These are phyloP conservation scores for Dendrobium chrysotoxum DNA, from an alignment of 106 monocot genomes.

Conservation along the genomic window DNA sequence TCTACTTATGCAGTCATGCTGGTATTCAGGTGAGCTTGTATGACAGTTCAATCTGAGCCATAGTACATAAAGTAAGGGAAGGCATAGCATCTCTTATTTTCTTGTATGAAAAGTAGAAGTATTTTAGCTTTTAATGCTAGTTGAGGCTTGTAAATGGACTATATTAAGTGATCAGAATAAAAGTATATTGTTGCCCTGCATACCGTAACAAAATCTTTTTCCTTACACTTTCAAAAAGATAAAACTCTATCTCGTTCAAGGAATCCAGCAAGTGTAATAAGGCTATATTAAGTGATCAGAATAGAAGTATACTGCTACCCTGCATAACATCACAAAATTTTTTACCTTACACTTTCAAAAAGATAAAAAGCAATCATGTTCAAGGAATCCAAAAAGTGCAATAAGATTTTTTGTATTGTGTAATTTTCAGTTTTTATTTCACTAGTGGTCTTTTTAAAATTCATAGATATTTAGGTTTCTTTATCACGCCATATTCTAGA, in stretches of 20 bases:
- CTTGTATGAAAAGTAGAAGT: not conserved
- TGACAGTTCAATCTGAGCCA: conserved; percentile 2
- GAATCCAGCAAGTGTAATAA: not conserved
- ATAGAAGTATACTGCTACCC: not conserved
- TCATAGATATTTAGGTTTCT: not conserved
- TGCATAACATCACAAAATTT: not conserved
- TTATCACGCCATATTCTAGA: not conserved
- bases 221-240: not conserved
- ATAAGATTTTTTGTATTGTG: not conserved
- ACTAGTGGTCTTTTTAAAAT: not conserved
- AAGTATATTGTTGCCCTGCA: not conserved
- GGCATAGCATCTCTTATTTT: not conserved
- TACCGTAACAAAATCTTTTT: not conserved
- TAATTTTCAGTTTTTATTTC: too few relatives aligned
- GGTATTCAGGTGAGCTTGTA: conserved; percentile 57
- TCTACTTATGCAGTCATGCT: conserved; percentile 87
- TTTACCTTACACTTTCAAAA: not conserved
- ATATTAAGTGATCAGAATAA: not conserved
- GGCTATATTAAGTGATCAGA: too few relatives aligned
- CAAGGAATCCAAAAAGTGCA: not conserved
- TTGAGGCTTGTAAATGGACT: not conserved
- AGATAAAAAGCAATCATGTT: not conserved
- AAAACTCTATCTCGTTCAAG: not conserved
- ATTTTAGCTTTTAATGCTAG: not conserved
- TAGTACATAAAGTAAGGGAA: not conserved